phyloP scores from a whole-genome alignment of 2,329 filamentous ascomycete species.

The Rasamsonia emersonii region DNA sequence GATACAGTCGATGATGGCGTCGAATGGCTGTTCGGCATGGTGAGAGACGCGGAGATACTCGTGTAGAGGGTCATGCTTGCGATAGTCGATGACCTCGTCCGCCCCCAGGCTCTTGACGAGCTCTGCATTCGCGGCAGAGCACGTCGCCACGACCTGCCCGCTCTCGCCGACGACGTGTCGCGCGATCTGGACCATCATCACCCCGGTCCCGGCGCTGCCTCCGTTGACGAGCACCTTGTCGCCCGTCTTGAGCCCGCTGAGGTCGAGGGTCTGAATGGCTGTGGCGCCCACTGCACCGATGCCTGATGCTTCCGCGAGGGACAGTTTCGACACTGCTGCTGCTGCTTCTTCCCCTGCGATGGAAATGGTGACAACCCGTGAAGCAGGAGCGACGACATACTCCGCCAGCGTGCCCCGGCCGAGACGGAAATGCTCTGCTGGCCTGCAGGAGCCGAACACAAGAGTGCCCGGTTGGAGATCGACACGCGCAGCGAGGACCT shows the following conservation, averaged over 20 bases:
- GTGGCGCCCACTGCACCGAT: constrained; percentile 1
- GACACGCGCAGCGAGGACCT: constrained; percentile 1
- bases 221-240: constrained; percentile 4
- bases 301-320: constrained; percentile 3
- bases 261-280: not conserved
- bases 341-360: not conserved
- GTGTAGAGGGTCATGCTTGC: constrained; percentile 1
- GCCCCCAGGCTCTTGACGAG: constrained; percentile 61
- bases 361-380: constrained; percentile 1
- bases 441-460: too few relatives aligned
- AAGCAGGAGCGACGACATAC: not conserved
- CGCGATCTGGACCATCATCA: constrained; percentile 4
- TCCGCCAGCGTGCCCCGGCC: constrained; percentile 4
- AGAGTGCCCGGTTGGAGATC: too few relatives aligned
- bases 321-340: too few relatives aligned
- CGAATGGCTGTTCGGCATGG: constrained; percentile 1
- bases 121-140: constrained; percentile 48
- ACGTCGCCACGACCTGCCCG: constrained; percentile 3
- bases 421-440: too few relatives aligned
- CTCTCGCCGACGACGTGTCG: not conserved
- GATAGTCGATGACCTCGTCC: constrained; percentile 62
- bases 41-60: constrained; percentile 2
- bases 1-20: constrained; percentile 5
- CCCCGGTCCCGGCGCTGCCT: constrained; percentile 2
- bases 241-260: constrained; percentile 1